Percentiles rank a stretch among this genome's conserved stretches.
Conservation (phyloP, 495 filamentous ascomycete genomes). For the Xylaria castorea region DNA sequence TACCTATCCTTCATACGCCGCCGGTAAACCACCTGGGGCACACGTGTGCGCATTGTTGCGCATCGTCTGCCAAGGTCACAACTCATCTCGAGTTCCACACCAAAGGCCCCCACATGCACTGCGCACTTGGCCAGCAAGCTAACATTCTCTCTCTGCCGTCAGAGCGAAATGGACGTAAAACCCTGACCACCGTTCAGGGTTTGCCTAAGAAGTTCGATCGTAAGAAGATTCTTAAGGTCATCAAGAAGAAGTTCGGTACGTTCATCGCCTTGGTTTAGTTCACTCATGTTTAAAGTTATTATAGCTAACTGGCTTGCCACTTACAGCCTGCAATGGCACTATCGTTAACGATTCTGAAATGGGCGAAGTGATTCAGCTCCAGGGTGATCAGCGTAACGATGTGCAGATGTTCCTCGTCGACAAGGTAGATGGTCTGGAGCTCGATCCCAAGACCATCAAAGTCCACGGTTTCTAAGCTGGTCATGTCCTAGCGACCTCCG, state of each 20-base stretch:
- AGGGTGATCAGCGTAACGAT: conserved; percentile 98
- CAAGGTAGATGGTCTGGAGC: conserved; percentile 88
- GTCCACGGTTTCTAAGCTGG: conserved; percentile 79
- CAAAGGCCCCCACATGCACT: conserved; percentile 2
- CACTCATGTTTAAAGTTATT: background rate
- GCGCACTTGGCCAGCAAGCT: conserved; percentile 24
- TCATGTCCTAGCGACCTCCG: conserved; percentile 43
- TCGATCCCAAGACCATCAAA: conserved; percentile 98
- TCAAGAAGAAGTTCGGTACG: conserved; percentile 99
- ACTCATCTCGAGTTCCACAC: conserved; percentile 13
- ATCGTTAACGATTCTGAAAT: conserved; percentile 96
- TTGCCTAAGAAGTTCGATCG: conserved; percentile 97
- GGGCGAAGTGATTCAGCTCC: conserved; percentile 99
- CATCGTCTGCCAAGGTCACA: background rate
- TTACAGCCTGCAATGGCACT: conserved; percentile 98
- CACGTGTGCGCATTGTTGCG: conserved; percentile 22
- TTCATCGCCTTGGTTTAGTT: conserved; percentile 29
- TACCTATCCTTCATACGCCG: background rate
- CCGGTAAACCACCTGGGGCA: conserved; percentile 14
- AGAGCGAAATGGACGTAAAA: conserved; percentile 99
- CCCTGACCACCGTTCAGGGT: conserved; percentile 98
- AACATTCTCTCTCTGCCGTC: conserved; percentile 27
- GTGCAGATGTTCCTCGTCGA: conserved; percentile 96
- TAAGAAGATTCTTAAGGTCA: conserved; percentile 99
- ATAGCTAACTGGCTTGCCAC: conserved; percentile 25